phyloP scores from a whole-genome alignment of 345 rosid genomes.

The Lumnitzera littorea region DNA sequence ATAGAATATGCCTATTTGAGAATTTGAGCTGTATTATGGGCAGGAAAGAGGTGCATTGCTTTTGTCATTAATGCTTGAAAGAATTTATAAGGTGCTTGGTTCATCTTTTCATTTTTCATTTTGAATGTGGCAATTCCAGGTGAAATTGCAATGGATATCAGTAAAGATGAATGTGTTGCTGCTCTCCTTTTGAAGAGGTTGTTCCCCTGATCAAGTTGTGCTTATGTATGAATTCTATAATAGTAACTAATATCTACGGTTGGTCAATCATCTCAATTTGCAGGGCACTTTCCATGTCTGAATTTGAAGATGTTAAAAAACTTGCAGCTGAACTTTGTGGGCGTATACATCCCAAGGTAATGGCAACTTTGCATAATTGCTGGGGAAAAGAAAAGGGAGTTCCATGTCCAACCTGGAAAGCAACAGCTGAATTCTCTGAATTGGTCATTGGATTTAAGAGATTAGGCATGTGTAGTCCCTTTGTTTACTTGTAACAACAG shows the following conservation, averaged over 20 bases:
- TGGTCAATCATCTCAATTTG: slow-evolving; percentile 2
- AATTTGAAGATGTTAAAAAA: slow-evolving; percentile 78
- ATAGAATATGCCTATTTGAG: no score
- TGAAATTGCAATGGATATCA: slow-evolving; percentile 24
- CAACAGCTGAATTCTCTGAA: no score
- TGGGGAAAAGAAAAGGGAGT: no score
- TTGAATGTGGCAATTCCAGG: slow-evolving; percentile 26
- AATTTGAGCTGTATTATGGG: no score
- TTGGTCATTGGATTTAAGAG: no score
- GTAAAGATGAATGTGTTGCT: slow-evolving; percentile 39
- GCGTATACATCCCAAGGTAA: slow-evolving; percentile 75
- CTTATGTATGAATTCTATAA: no score
- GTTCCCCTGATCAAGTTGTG: neutral
- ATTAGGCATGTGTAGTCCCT: no score
- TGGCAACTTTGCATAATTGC: neutral
- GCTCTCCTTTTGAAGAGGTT: slow-evolving; percentile 73
- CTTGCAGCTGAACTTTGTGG: slow-evolving; percentile 95
- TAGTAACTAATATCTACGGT: no score
- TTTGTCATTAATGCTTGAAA: no score
- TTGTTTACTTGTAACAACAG: no score
- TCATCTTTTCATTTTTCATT: slow-evolving; percentile 1
- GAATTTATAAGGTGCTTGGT: neutral
- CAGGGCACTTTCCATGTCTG: slow-evolving; percentile 66
- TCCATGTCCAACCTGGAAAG: no score
- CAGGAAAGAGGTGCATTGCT: no score